Percentiles rank a stretch among this genome's conserved stretches.
Evolutionary conservation across 495 filamentous ascomycete species (phyloP).

Genomic region (Astrothelium subdiscretum): DNA sequence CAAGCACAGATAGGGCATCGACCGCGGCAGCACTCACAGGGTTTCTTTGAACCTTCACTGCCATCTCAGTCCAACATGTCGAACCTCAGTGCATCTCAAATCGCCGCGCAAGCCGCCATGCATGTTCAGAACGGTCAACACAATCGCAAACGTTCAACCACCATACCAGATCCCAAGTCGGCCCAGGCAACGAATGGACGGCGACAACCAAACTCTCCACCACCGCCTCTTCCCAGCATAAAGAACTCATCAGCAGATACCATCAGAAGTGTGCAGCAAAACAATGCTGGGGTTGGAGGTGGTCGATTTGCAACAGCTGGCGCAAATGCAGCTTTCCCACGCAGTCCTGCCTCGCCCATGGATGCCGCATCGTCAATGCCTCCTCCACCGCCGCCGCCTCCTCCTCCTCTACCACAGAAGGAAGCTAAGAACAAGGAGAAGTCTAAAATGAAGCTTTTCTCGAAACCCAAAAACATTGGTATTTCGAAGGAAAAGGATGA

Average conservation of each 20-base stretch:
- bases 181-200: conserved; percentile 30
- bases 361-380: conserved; percentile 3
- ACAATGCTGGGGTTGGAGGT: conserved; percentile 57
- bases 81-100: conserved; percentile 64
- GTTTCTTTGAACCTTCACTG: conserved; percentile 78
- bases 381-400: conserved; percentile 14
- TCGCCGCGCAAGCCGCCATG: conserved; percentile 87
- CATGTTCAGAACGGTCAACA: conserved; percentile 48
- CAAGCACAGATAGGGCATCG: conserved; percentile 22
- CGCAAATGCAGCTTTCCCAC: conserved; percentile 76
- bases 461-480: conserved; percentile 71
- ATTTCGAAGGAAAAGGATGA: conserved; percentile 59
- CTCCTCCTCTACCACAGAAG: conserved; percentile 34
- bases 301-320: conserved; percentile 60
- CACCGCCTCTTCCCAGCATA: conserved; percentile 28
- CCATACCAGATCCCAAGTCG: conserved; percentile 34
- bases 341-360: conserved; percentile 36
- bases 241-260: conserved; percentile 20
- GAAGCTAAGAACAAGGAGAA: conserved; percentile 68
- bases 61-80: conserved; percentile 43
- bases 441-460: conserved; percentile 87
- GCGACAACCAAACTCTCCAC: conserved; percentile 37
- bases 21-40: conserved; percentile 61
- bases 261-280: conserved; percentile 32
- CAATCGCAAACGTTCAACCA: conserved; percentile 61